These are phyloP conservation scores for Agapanthus africanus DNA, from an alignment of 106 monocot species.

Conservation along the genomic window DNA sequence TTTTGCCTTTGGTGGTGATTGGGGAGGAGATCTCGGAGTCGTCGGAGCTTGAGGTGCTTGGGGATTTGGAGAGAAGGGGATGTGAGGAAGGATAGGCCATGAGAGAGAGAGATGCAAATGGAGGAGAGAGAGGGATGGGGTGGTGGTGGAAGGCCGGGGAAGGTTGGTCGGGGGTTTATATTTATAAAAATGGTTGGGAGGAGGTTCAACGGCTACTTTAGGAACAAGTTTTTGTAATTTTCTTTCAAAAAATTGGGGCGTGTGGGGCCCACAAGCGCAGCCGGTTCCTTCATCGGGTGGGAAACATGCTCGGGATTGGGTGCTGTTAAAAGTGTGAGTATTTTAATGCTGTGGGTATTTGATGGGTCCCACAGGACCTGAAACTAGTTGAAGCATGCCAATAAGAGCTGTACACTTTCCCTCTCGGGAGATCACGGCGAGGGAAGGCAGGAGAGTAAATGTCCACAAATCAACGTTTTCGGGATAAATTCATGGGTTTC, in stretches of 20 bases:
- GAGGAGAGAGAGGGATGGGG: not conserved
- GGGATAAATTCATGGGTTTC: too few species aligned
- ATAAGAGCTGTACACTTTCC: not conserved
- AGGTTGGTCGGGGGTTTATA: not conserved
- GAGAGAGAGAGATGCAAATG: not conserved
- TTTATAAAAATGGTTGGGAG: not conserved
- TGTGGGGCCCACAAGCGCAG: not conserved
- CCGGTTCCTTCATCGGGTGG: not conserved
- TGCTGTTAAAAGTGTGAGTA: too few species aligned
- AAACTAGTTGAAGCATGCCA: too few species aligned
- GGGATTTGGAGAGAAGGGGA: constrained; percentile 1
- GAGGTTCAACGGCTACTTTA: constrained; percentile 9
- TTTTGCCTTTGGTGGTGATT: too few species aligned
- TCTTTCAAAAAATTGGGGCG: not conserved
- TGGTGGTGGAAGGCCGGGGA: not conserved
- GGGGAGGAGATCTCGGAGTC: not conserved
- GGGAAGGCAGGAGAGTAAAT: too few species aligned
- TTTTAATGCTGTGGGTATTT: too few species aligned
- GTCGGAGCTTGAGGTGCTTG: not conserved
- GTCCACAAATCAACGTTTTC: too few species aligned
- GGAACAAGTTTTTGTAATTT: not conserved
- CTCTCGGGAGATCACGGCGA: not conserved
- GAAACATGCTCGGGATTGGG: not conserved
- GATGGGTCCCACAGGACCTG: too few species aligned
- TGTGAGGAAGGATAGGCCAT: not conserved